phyloP scores from a whole-genome alignment of 352 stramenopile species.

The Phytophthora rubi region DNA sequence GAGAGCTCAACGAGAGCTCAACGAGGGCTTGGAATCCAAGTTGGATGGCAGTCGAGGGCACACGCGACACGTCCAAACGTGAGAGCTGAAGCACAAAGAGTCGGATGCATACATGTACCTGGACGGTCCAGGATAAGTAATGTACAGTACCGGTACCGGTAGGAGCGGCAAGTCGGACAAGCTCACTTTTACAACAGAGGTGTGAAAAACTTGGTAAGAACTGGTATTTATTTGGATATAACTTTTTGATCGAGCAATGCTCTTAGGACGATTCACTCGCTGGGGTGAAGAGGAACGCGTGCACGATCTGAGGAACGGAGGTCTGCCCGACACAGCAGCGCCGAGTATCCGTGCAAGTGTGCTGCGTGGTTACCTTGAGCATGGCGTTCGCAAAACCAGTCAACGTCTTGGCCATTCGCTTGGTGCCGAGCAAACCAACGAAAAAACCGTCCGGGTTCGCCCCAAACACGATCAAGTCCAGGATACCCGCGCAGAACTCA shows the following conservation, averaged over 20 bases:
- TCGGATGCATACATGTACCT: constrained; percentile 1
- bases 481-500: constrained; percentile 32
- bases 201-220: too few species aligned
- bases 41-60: constrained; percentile 13
- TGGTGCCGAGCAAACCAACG: constrained; percentile 18
- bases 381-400: constrained; percentile 24
- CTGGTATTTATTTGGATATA: neutral
- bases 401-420: constrained; percentile 23
- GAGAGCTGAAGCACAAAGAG: constrained; percentile 21
- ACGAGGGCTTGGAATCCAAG: neutral
- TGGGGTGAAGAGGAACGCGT: constrained; percentile 36
- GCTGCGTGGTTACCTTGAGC: constrained; percentile 16
- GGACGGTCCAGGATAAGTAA: too few species aligned
- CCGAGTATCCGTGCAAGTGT: constrained; percentile 12
- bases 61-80: constrained; percentile 27
- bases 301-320: constrained; percentile 33
- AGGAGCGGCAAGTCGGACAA: too few species aligned
- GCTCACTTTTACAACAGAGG: too few species aligned
- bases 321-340: constrained; percentile 29
- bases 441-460: constrained; percentile 34
- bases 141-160: too few species aligned
- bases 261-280: neutral
- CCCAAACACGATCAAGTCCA: constrained; percentile 36
- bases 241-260: neutral
- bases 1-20: too few species aligned